Conservation (phyloP, 352 stramenopile genomes). For the Pythium brassicae region DNA sequence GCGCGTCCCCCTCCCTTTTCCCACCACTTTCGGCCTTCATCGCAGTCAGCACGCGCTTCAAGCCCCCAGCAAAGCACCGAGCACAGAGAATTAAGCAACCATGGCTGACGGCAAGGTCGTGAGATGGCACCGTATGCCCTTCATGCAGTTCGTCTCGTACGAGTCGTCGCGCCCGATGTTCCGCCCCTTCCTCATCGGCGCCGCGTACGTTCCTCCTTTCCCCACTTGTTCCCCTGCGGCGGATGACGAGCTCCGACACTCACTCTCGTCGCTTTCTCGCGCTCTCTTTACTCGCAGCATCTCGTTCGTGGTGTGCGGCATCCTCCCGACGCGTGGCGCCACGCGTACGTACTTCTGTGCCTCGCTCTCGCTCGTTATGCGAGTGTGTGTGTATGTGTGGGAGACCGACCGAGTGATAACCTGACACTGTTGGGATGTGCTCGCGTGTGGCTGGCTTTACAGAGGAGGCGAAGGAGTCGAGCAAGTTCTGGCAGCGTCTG, state of each 20-base stretch:
- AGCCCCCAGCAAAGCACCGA: not conserved
- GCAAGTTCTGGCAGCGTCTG: slow-evolving; percentile 82
- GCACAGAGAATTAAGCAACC: slow-evolving; percentile 4
- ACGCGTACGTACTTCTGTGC: slow-evolving; percentile 36
- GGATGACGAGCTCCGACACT: not conserved
- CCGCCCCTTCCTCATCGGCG: slow-evolving; percentile 78
- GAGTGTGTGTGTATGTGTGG: too few relatives aligned
- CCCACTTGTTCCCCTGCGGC: too few relatives aligned
- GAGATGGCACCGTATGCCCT: slow-evolving; percentile 81
- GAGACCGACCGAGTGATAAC: too few relatives aligned
- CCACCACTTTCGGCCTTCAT: too few relatives aligned
- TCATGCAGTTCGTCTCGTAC: slow-evolving; percentile 70
- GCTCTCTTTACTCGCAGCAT: slow-evolving; percentile 31
- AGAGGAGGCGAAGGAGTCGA: slow-evolving; percentile 83
- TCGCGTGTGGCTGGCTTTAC: slow-evolving; percentile 3
- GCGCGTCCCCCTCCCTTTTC: too few relatives aligned
- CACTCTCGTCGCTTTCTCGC: not conserved
- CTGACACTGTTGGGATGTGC: not conserved
- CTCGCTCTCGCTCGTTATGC: too few relatives aligned
- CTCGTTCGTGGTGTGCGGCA: slow-evolving; percentile 78
- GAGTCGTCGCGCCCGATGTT: slow-evolving; percentile 79
- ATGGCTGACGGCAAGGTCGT: slow-evolving; percentile 70
- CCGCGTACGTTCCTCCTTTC: slow-evolving; percentile 36
- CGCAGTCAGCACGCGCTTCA: slow-evolving; percentile 1
- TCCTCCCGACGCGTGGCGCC: slow-evolving; percentile 72